phyloP scores from a whole-genome alignment of 2,329 filamentous ascomycete genomes.

The Penicillium verrucosum region DNA sequence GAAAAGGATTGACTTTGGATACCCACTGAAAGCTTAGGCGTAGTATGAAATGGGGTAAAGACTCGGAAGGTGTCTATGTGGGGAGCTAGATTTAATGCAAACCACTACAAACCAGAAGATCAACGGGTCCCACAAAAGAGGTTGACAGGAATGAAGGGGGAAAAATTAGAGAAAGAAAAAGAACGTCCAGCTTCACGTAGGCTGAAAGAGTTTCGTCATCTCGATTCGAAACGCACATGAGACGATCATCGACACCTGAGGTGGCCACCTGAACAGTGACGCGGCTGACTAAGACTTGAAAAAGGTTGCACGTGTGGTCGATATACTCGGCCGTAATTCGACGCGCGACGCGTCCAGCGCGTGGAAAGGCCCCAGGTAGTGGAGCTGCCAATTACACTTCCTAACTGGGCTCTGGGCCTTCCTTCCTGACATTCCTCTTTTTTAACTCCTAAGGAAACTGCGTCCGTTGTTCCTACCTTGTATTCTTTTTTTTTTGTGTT shows the following conservation, averaged over 20 bases:
- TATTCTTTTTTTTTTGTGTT: slow-evolving; percentile 22
- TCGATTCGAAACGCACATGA: slow-evolving; percentile 13
- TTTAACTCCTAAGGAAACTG: not conserved
- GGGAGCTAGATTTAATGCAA: slow-evolving; percentile 26
- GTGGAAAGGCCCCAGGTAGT: not conserved
- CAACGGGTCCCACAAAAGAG: slow-evolving; percentile 8
- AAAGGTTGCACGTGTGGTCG: not conserved
- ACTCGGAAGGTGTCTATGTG: slow-evolving; percentile 8
- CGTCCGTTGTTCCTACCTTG: slow-evolving; percentile 1
- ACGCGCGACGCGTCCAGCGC: slow-evolving; percentile 9
- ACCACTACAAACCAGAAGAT: slow-evolving; percentile 30
- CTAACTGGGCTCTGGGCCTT: slow-evolving; percentile 2
- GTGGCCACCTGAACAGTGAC: not conserved
- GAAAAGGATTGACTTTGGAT: not conserved
- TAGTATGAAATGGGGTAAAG: slow-evolving; percentile 4
- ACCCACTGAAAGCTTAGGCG: not conserved
- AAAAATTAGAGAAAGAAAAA: slow-evolving; percentile 9
- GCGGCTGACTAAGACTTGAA: not conserved
- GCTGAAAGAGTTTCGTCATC: slow-evolving; percentile 2
- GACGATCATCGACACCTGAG: slow-evolving; percentile 3
- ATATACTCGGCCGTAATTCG: not conserved
- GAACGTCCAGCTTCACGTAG: not conserved
- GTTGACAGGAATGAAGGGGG: not conserved
- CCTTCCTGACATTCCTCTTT: slow-evolving; percentile 8
- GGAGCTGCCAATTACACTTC: slow-evolving; percentile 10